Evolutionary conservation across 2,329 filamentous ascomycete genomes (phyloP), one percentile per base, ranked within the genome.

Genomic region (Paecilomyces fulvus): DNA sequence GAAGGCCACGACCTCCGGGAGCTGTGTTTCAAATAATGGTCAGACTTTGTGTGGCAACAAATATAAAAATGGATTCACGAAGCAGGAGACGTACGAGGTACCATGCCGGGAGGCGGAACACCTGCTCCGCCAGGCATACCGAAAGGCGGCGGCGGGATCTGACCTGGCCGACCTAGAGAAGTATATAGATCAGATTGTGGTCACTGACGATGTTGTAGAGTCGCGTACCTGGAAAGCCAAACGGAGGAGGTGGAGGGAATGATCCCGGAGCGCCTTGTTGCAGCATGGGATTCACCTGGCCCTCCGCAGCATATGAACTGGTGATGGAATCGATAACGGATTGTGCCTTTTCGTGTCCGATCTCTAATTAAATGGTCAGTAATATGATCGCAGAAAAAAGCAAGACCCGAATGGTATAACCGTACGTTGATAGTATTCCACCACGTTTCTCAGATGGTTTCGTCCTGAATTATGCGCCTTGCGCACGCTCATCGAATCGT

Each of bases 401-500:
- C 51, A 17, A n/a, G 11, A 20, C 21, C 5, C 9, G n/a, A 50
- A 53, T 53, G 31, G 30, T 55, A 46, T 17, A 20, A 53, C 72
- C 80, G 58, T 76, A 92, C 89, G 91, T 78, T 97, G 92, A 75
- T 99, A 99, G 78, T 99, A 99, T 72, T 96, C 92, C 66, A 96
- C 88, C 30, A 99, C 94, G 75, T 99, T 99, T 69, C 94, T 89
- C 61, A 99, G 79, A 72, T 99, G 94, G 78, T 99, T 99, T 67
- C 92, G 86, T 60, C 94, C 94, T 72, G 85, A 88, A 80, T 99
- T 99, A 77, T 99, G 94, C 52, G 94, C 94, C 79, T 97, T 97
- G 67, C 94, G 92, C 76, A 99, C 94, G 77, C 91, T 96, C 92
- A 97, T 97, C 50, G 91, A 96, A 82, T 99, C 94, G 83, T 99